Base-by-base conservation (phyloP, 2,329 filamentous ascomycete species). In the Chrysoporthe austroafricana region DNA sequence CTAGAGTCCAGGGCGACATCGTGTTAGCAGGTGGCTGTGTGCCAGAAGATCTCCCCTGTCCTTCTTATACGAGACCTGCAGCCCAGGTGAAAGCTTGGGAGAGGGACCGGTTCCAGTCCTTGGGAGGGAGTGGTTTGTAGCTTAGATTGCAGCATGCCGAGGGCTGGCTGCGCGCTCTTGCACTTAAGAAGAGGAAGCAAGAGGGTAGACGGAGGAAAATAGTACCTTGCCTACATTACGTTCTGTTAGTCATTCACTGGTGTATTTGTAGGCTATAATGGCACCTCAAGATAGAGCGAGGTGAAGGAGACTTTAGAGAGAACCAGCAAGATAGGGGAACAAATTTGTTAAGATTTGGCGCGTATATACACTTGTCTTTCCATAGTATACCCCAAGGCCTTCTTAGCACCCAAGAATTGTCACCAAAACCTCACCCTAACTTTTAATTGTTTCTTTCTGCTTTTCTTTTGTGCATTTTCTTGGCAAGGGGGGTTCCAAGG, bases 1-100 rank as follows among this genome's bases (percentile, higher is more conserved):
- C 95, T 98, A 32, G 21, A 32, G 9, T 4, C 9, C 9, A 26
- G 26, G 67, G 44, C 42, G 52, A 14, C 16, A 46, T 13, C 18
- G 21, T 21, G 14, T 42, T 36, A 34, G 52, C 18, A 18, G 42
- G 21, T 34, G 43, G 39, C 39, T 21, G 48, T 5, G 44, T n/a
- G 44, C 13, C 2, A 18, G 11, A 18, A 2, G 18, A 26, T 26
- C 4, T 46, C 18, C 18, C 44, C 18, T 46, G 44, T 13, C 4
- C 44, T 16, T 46, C 18, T n/a, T 4, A 13, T 13, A 13, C 44
- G 44, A 46, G 13, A 13, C 4, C 50, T 54, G 26, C 50, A 54
- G 50, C 14, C 6, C 39, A 52, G 36, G 14, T 7, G 61, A 34
- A 57, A 21, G 44, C 66, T 69, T 52, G 56, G 56, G 63, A 21